Evolutionary conservation across 1,284 basidiomycete species (phyloP).

Genomic region (Ceratobasidium theobromae): DNA sequence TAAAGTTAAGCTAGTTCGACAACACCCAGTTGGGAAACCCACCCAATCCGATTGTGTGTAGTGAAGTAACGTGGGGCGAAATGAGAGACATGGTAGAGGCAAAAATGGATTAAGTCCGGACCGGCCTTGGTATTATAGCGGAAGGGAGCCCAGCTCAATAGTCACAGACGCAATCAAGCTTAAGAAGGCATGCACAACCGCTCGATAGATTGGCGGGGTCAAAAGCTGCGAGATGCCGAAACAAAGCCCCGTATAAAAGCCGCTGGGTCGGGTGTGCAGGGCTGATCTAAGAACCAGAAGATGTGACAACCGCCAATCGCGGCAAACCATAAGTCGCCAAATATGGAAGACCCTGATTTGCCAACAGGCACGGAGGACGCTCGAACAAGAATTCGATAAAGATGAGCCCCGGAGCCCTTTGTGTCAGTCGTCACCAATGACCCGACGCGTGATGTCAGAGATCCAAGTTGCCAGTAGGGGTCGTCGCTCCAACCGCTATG

Average conservation of each 20-base stretch:
- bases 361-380: background rate
- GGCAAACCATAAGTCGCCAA: background rate
- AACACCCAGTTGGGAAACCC: background rate
- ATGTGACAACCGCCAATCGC: background rate
- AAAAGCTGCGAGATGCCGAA: background rate
- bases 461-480: too few relatives aligned
- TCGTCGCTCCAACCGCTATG: too few relatives aligned
- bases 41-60: slow-evolving; percentile 11
- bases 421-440: too few relatives aligned
- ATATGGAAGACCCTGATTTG: background rate
- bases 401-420: background rate
- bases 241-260: background rate
- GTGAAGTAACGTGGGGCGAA: background rate
- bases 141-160: slow-evolving; percentile 28
- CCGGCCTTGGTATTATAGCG: slow-evolving; percentile 17
- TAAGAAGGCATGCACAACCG: slow-evolving; percentile 10
- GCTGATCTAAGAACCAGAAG: background rate
- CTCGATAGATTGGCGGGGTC: background rate
- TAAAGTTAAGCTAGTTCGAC: background rate
- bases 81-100: slow-evolving; percentile 3
- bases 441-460: too few relatives aligned
- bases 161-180: background rate
- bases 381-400: too few relatives aligned
- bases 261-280: background rate
- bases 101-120: background rate